Evolutionary conservation across 1,284 basidiomycete species (phyloP), one percentile per base, ranked within the genome.

Genomic region (Apiotrichum laibachii): DNA sequence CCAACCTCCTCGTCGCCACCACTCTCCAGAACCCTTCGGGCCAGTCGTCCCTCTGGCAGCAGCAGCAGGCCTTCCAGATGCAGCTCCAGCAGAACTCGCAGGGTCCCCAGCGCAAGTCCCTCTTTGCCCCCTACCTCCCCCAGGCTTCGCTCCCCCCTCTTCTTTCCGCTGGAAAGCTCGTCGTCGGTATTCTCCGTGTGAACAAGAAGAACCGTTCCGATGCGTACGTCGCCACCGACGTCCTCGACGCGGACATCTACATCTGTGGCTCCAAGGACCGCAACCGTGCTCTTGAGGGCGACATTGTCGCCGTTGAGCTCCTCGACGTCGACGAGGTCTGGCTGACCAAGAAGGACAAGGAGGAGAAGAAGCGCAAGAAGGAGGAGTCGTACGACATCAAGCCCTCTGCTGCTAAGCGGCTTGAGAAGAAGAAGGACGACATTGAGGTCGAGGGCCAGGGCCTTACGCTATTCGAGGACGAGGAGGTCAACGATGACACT

Each of bases 381-480:
- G 96, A 99, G 80, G 96, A 99, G 80, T 89, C 90, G 0, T 96
- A 92, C 76, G 80, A 81, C 51, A 71, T 87, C 57, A 90, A 88
- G 76, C 84, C 86, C 13, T 82, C 81, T 53, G 83, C 83, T 35
- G 87, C 86, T 51, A 88, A 93, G 72, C 93, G 90, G 80, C 89
- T 94, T 67, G 96, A 99, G 82, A 99, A 99, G 85, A 98, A 98
- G 84, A 97, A 97, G 80, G 96, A 99, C 72, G 96, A 99, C 70
- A 93, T 99, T 33, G 96, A 99, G 76, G 96, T 99, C 39, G 96
- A 99, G 81, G 96, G 96, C 9, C 95, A 98, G 78, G 95, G 94
- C 11, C 81, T 98, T 65, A 89, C 91, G 81, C 80, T 99, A 57
- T 95, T 99, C 65, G 95, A 98, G 70, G 96, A 99, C 70, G 94